These are phyloP conservation scores for Deuterostichococcus epilithicus DNA, from an alignment of 139 green algal species.

Conservation along the genomic window DNA sequence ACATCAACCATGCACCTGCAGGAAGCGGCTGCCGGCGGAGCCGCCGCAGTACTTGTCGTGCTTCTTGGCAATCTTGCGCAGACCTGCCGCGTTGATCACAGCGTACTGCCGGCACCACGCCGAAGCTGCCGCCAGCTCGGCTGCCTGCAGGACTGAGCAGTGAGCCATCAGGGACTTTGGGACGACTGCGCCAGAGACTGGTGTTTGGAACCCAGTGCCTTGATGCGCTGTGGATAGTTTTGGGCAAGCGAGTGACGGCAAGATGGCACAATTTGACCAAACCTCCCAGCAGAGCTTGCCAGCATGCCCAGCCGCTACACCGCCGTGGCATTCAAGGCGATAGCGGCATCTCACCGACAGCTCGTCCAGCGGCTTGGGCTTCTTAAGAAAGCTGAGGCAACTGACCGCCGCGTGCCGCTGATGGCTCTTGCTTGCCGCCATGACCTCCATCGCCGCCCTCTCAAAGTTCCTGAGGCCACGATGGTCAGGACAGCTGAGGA, in stretches of 20 bases:
- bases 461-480: background rate
- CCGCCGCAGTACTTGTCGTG: constrained; percentile 45
- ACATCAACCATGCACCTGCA: constrained; percentile 21
- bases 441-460: background rate
- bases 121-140: constrained; percentile 23
- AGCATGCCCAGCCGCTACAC: too few relatives aligned
- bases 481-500: too few relatives aligned
- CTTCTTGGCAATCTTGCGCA: constrained; percentile 59
- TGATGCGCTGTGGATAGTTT: too few relatives aligned
- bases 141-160: constrained; percentile 2
- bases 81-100: constrained; percentile 36
- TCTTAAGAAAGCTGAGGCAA: constrained; percentile 15
- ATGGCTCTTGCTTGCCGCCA: background rate
- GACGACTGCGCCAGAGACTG: too few relatives aligned
- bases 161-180: background rate
- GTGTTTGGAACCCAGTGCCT: too few relatives aligned
- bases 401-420: background rate
- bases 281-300: too few relatives aligned
- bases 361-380: background rate
- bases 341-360: background rate
- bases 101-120: constrained; percentile 50
- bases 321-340: too few relatives aligned
- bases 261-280: too few relatives aligned
- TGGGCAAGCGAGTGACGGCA: too few relatives aligned
- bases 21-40: constrained; percentile 25